Base-by-base conservation (phyloP, 768 basidiomycete species). In the Strobilomyces dryophilus region DNA sequence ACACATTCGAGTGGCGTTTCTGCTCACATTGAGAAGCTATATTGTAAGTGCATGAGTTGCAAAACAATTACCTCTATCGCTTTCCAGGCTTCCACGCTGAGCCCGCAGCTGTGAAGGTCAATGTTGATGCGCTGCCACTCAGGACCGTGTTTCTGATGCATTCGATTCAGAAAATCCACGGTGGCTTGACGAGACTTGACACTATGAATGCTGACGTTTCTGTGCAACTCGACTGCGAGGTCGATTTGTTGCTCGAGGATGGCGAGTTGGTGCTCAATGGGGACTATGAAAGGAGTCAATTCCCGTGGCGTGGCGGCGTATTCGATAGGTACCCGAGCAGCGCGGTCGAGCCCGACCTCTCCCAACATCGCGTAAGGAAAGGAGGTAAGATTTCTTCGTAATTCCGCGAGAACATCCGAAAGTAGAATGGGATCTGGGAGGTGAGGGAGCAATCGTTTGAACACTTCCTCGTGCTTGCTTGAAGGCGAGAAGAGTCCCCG, bases 291-390 rank as follows among this genome's bases (percentile, higher is more conserved):
- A 3, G 84, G 82, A 4, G 93, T 88, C 34, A 94, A 71, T 47
- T 75, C 69, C 41, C 81, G 81, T 3, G 77, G 73, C 14, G 69
- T 72, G 14, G 77, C 73, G 15, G 71, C 71, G 24, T 77, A 79
- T 49, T 82, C 73, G 56, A 78, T 76, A 0, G 92, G 86, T 21
- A 95, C 76, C 27, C 89, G 84, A 60, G 88, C 89, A 15, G 76
- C 74, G 24, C 88, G 82, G 70, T 99, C 95, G 35, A 99, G 70
- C 2, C 95, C 95, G 7, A 98, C 86, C 71, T 99, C 95, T 37
- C 95, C 95, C 2, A 99, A 73, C 83, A 97, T 88, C 11, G 91
- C 85, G 37, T 72, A 64, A 2, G 89, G 83, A 59, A 85, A 85
- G 2, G 67, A 65, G n/a, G 59, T 56, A 15, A 98, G 77, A 65